Evolutionary conservation across 2,329 filamentous ascomycete species (phyloP), one percentile per base, ranked within the genome.

Genomic region (Dothideomycetes sp.): DNA sequence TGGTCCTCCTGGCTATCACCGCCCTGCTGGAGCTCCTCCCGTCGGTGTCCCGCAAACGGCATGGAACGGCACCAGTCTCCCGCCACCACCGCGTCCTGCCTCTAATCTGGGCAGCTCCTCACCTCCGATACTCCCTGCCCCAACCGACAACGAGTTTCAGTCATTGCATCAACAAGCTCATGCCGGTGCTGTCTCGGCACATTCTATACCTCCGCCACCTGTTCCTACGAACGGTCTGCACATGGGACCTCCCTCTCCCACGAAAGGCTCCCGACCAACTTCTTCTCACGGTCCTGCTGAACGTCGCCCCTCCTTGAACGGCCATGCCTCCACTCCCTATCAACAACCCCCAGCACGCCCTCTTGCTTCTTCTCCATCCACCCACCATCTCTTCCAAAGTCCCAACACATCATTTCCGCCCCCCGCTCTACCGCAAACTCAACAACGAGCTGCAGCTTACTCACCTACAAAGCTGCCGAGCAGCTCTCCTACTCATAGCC

Each of bases 1-100:
- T 31, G 64, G 62, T 18, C 62, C 64, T 17, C 62, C 63, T 25
- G 64, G 63, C 12, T 50, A 53, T 41, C 48, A 52, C 51, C 49
- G 47, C 20, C 49, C 43, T 19, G 24, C 44, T 11, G 37, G 37
- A 8, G 22, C 17, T n/a, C 20, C 28, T 9, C 47, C 49, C 16
- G 44, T 46, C 13, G 46, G 46, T 8, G 17, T 34, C 5, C 51
- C 53, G 18, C 53, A 58, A 37, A 50, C 53, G 27, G 45, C 50
- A 9, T 58, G 56, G 53, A 50, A 53, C 23, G 51, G 51, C 8
- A 54, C 31, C 25, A 43, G 43, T 5, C 40, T 52, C 5, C 51
- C 53, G 7, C 48, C 52, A 10, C 53, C 51, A 12, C 27, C 37
- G 12, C 43, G 49, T 10, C 46, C 47, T 5, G 28, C 42, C 1